Conservation (phyloP, 2,329 filamentous ascomycete genomes). For the Escovopsis weberi region DNA sequence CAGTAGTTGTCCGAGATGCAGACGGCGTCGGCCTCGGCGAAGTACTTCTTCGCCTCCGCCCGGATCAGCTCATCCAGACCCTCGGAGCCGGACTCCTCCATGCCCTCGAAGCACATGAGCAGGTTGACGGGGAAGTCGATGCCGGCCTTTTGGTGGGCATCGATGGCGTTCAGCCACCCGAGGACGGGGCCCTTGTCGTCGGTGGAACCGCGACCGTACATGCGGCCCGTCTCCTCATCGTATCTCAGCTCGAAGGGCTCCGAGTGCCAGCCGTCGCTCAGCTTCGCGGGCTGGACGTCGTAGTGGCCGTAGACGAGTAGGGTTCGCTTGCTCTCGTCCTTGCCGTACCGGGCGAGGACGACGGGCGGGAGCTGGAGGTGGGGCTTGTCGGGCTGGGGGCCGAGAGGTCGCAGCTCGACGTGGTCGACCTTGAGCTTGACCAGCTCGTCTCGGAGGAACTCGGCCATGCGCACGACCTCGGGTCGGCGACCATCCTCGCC, state of each 20-base stretch:
- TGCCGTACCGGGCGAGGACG: constrained; percentile 81
- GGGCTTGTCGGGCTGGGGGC: constrained; percentile 84
- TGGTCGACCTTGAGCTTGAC: constrained; percentile 61
- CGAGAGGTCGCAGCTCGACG: constrained; percentile 74
- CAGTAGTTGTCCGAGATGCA: constrained; percentile 99
- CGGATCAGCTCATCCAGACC: constrained; percentile 91
- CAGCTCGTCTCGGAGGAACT: constrained; percentile 77
- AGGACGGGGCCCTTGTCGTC: constrained; percentile 97
- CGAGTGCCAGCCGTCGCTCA: constrained; percentile 89
- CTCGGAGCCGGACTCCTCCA: constrained; percentile 98
- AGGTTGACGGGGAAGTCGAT: constrained; percentile 95
- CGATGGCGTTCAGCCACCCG: constrained; percentile 95
- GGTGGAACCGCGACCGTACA: constrained; percentile 91
- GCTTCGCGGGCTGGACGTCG: constrained; percentile 89
- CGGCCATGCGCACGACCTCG: constrained; percentile 93
- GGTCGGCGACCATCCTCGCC: constrained; percentile 76
- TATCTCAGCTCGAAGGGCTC: constrained; percentile 83
- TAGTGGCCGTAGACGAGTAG: constrained; percentile 98
- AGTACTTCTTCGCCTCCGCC: constrained; percentile 82
- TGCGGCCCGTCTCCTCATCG: constrained; percentile 78
- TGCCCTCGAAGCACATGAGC: constrained; percentile 98
- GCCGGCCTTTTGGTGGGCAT: constrained; percentile 90
- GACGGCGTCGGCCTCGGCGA: constrained; percentile 88
- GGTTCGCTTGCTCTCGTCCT: constrained; percentile 82
- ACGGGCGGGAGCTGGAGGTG: constrained; percentile 85